phyloP scores from a whole-genome alignment of 345 rosid genomes.

The Gossypium mustelinum region DNA sequence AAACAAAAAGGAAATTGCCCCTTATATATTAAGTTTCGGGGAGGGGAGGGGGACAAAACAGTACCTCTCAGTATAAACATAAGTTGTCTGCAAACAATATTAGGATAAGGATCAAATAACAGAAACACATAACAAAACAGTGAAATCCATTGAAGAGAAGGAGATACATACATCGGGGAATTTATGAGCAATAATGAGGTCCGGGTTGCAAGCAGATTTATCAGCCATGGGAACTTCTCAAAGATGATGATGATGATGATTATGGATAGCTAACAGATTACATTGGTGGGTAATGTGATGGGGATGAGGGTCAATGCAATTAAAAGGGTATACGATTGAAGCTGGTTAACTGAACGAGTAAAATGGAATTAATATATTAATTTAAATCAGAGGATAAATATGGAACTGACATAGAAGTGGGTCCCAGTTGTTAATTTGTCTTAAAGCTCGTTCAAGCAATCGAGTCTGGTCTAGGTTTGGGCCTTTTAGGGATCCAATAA shows the following conservation, averaged over 20 bases:
- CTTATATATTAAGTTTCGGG: background rate
- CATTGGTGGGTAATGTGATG: background rate
- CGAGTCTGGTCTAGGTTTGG: too few species aligned
- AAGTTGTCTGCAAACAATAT: constrained; percentile 33
- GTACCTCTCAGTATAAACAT: constrained; percentile 61
- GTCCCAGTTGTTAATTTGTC: too few species aligned
- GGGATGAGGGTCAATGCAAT: background rate
- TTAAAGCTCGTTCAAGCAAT: too few species aligned
- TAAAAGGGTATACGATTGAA: background rate
- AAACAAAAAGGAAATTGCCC: background rate
- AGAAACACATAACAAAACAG: background rate
- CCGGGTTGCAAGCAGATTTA: constrained; percentile 40
- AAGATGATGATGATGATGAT: background rate
- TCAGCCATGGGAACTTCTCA: constrained; percentile 33
- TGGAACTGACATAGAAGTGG: background rate
- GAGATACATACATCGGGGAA: constrained; percentile 50
- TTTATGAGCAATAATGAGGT: constrained; percentile 55
- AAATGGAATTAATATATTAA: background rate
- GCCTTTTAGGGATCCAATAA: too few species aligned
- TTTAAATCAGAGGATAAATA: too few species aligned
- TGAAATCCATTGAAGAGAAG: background rate
- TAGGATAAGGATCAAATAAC: background rate
- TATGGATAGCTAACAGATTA: background rate
- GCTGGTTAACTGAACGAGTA: background rate
- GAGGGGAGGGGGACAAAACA: background rate